phyloP scores from a whole-genome alignment of 306 rosid genomes.

The Prosopis cineraria region DNA sequence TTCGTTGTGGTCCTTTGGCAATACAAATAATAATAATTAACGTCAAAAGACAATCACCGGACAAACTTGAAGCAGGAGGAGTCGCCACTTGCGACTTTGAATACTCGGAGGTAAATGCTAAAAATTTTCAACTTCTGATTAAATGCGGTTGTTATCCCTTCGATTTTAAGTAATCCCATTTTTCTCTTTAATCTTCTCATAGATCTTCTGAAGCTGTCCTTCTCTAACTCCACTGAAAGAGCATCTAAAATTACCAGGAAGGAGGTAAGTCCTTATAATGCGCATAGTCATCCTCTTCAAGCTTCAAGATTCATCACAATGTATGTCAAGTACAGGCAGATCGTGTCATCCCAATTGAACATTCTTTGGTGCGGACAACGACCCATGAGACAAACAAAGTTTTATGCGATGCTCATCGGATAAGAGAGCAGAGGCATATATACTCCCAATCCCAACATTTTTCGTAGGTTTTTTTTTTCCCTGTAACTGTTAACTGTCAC shows the following conservation, averaged over 20 bases:
- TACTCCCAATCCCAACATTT: not conserved
- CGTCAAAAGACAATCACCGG: slow-evolving; percentile 8
- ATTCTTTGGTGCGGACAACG: slow-evolving; percentile 19
- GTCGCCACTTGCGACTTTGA: slow-evolving; percentile 41
- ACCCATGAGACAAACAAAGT: not conserved
- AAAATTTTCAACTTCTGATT: slow-evolving; percentile 10
- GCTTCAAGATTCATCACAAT: slow-evolving; percentile 31
- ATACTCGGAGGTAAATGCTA: slow-evolving; percentile 26
- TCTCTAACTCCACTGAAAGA: slow-evolving; percentile 81
- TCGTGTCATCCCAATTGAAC: slow-evolving; percentile 34
- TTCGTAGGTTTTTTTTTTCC: slow-evolving; percentile 31
- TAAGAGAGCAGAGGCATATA: slow-evolving; percentile 13
- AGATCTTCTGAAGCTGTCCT: slow-evolving; percentile 43
- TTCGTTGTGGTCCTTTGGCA: not conserved
- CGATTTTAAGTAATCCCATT: slow-evolving; percentile 49
- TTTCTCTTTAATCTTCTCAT: not conserved
- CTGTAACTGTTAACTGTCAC: slow-evolving; percentile 73
- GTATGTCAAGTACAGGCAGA: slow-evolving; percentile 19
- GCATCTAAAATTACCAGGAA: slow-evolving; percentile 65
- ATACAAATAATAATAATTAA: slow-evolving; percentile 3
- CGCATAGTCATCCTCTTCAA: slow-evolving; percentile 39
- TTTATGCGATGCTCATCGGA: not conserved
- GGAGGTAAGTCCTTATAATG: slow-evolving; percentile 77
- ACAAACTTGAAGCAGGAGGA: slow-evolving; percentile 39
- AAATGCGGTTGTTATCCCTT: slow-evolving; percentile 53